Base-by-base conservation (phyloP, 805 yeast species). In the Hyphopichia homilentoma region DNA sequence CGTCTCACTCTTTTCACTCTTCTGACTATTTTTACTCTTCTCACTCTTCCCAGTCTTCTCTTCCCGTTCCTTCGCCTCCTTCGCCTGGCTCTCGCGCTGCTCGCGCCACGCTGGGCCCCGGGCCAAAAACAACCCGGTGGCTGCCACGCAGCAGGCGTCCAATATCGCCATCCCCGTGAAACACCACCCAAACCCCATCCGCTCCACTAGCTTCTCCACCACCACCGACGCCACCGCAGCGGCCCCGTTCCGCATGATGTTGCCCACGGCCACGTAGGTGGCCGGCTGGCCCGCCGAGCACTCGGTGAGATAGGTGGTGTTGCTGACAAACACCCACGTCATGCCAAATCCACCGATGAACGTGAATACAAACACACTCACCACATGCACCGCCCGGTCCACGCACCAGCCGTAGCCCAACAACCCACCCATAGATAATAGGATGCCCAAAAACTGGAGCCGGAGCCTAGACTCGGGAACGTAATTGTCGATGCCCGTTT, bases 331-430 rank as follows among this genome's bases (percentile, higher is more conserved):
- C 19, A 73, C 70, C 72, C 78, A 75, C 0, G 79, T 70, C 61
- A 73, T 62, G 1, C 80, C 79, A 43, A 72, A 70, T 0, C 78
- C 77, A 19, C 59, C 56, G 4, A 73, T 44, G 37, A 70, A 73
- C 0, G 71, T 50, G 38, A 69, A 68, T 4, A 70, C 57, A 32
- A 70, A 63, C 3, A 73, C 58, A 5, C 65, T 39, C 0, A 51
- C 64, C 21, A 70, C 54, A 32, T 59, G 68, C 12, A 57, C 56
- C 8, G 58, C 57, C 22, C 52, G 55, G 11, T 71, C 55, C 20
- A 67, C 54, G 19, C 74, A 52, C 80, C 80, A 75, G 0, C 80
- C 80, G 43, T 70, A 75, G 0, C 75, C 70, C 13, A 73, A 39
- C 13, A 73, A 52, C 1, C 80, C 77, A 13, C 54, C 47, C 33